Conservation (phyloP, 2,329 filamentous ascomycete genomes). For the Thelonectria olida region DNA sequence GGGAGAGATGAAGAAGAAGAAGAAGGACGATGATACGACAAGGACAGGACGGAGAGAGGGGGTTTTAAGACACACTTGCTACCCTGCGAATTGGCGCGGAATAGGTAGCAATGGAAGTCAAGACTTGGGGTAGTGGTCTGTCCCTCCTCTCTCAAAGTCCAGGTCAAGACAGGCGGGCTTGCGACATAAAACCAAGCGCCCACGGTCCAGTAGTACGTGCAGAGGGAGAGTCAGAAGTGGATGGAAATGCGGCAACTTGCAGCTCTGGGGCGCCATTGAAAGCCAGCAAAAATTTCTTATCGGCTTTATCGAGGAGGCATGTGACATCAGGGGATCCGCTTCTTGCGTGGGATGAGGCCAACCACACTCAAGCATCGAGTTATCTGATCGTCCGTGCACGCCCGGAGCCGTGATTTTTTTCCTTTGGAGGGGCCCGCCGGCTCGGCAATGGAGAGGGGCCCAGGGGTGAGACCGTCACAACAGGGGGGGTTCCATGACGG, state of each 20-base stretch:
- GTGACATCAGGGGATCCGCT: constrained; percentile 37
- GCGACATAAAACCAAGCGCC: constrained; percentile 23
- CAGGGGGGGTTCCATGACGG: background rate
- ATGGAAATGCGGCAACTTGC: constrained; percentile 7
- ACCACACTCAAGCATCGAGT: constrained; percentile 13
- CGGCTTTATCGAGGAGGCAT: constrained; percentile 29
- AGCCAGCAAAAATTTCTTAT: constrained; percentile 39
- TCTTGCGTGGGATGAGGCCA: constrained; percentile 10
- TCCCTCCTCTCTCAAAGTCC: constrained; percentile 1
- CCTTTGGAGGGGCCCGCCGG: constrained; percentile 7
- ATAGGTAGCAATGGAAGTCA: constrained; percentile 4
- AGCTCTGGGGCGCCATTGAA: constrained; percentile 16
- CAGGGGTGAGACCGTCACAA: background rate
- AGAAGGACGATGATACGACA: background rate
- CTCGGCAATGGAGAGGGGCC: constrained; percentile 14
- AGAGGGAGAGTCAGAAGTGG: constrained; percentile 8
- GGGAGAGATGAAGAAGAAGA: background rate
- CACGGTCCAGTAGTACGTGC: constrained; percentile 7
- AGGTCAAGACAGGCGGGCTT: constrained; percentile 20
- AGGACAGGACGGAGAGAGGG: constrained; percentile 8
- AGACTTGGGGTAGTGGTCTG: background rate
- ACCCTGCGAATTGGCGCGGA: background rate
- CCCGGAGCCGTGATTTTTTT: constrained; percentile 3
- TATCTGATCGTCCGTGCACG: constrained; percentile 40
- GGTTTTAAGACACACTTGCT: constrained; percentile 12